phyloP scores from a whole-genome alignment of 1,284 basidiomycete genomes.

The Microbotryum violaceum region DNA sequence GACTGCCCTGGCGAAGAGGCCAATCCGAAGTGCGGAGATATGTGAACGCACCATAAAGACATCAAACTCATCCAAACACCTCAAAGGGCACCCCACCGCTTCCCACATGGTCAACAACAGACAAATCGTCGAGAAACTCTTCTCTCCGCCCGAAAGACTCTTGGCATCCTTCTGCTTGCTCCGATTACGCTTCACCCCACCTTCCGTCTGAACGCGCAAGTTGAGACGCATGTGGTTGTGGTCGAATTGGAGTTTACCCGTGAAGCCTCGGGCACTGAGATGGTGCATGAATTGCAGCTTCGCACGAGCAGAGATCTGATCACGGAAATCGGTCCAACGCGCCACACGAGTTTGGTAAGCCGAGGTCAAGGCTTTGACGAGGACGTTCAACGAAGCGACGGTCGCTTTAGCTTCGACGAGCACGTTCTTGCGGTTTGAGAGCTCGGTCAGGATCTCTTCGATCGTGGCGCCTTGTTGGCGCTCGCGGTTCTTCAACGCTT shows the following conservation, averaged over 20 bases:
- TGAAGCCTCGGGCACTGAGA: conserved; percentile 68
- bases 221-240: conserved; percentile 61
- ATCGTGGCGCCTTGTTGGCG: conserved; percentile 64
- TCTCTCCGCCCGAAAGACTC: conserved; percentile 81
- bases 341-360: conserved; percentile 59
- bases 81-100: conserved; percentile 82
- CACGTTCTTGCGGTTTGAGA: conserved; percentile 36
- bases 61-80: conserved; percentile 69
- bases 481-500: conserved; percentile 62
- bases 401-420: conserved; percentile 52
- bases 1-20: neutral
- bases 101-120: conserved; percentile 91
- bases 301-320: conserved; percentile 75
- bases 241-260: conserved; percentile 56
- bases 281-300: conserved; percentile 73
- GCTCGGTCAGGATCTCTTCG: conserved; percentile 64
- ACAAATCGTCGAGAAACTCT: conserved; percentile 94
- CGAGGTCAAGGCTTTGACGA: conserved; percentile 51
- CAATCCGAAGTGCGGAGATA: no score
- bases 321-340: conserved; percentile 80
- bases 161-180: conserved; percentile 66
- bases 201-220: conserved; percentile 33
- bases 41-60: conserved; percentile 24
- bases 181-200: conserved; percentile 41
- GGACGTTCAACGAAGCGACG: conserved; percentile 5